These are phyloP conservation scores for Lactarius pseudohatsudake DNA, from an alignment of 768 basidiomycete genomes.

Conservation along the genomic window DNA sequence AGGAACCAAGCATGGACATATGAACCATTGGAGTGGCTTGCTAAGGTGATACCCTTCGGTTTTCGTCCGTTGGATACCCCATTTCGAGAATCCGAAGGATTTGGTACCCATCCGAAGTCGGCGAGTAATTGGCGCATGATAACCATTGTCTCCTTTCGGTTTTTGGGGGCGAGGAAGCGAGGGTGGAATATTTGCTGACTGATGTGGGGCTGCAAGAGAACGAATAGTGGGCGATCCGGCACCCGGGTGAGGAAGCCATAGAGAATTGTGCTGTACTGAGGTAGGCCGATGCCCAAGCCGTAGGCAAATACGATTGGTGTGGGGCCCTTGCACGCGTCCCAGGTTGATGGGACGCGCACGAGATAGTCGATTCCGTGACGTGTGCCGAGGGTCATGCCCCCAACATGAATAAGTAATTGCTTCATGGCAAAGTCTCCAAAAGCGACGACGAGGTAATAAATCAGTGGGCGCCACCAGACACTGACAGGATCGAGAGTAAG, in stretches of 20 bases:
- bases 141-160: conserved; percentile 56
- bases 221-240: conserved; percentile 68
- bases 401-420: conserved; percentile 43
- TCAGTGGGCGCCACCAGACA: conserved; percentile 65
- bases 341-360: conserved; percentile 63
- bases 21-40: conserved; percentile 90
- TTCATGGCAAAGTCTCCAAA: conserved; percentile 50
- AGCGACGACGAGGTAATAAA: conserved; percentile 57
- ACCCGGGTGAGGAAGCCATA: conserved; percentile 54
- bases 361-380: conserved; percentile 80
- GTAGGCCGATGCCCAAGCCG: conserved; percentile 81
- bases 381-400: conserved; percentile 45
- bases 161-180: conserved; percentile 67
- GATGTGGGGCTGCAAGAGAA: conserved; percentile 82
- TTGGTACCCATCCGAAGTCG: conserved; percentile 62
- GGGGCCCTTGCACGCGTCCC: conserved; percentile 56
- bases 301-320: conserved; percentile 83
- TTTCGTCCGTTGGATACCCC: conserved; percentile 29
- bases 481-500: conserved; percentile 78
- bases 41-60: conserved; percentile 63
- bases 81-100: conserved; percentile 31
- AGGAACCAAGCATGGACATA: conserved; percentile 89
- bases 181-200: conserved; percentile 84
- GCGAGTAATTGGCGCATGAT: conserved; percentile 56
- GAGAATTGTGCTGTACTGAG: conserved; percentile 68